phyloP scores from a whole-genome alignment of 2,329 filamentous ascomycete genomes.

The Sarocladiaceae sp. region DNA sequence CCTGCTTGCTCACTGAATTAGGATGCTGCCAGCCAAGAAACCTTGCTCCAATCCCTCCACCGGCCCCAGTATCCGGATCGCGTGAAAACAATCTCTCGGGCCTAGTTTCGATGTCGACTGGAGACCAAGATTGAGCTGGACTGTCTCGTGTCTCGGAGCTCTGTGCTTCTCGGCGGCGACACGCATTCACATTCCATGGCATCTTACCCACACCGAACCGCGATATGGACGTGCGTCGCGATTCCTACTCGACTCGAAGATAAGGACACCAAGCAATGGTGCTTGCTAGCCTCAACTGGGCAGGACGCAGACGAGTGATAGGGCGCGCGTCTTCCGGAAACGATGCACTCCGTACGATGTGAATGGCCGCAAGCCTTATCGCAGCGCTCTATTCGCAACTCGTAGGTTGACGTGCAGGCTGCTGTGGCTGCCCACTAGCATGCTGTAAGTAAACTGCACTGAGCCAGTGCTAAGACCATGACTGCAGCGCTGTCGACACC shows the following conservation, averaged over 20 bases:
- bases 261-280: too few species aligned
- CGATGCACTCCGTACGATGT: too few species aligned
- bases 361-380: background rate
- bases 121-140: too few species aligned
- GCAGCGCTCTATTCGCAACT: background rate
- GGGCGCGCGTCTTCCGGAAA: too few species aligned
- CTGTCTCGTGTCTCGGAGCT: background rate
- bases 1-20: background rate
- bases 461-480: too few species aligned
- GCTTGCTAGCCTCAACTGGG: too few species aligned
- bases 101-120: slow-evolving; percentile 2
- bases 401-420: background rate
- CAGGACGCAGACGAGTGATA: too few species aligned
- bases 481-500: slow-evolving; percentile 5
- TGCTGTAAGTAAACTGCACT: too few species aligned
- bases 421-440: background rate
- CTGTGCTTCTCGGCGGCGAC: background rate
- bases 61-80: slow-evolving; percentile 9
- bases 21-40: background rate
- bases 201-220: too few species aligned
- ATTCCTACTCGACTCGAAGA: too few species aligned
- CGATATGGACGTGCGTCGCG: too few species aligned
- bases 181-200: slow-evolving; percentile 3
- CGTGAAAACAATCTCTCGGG: slow-evolving; percentile 5
- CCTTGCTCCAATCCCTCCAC: slow-evolving; percentile 4